These are phyloP conservation scores for Dalechampia spathulata DNA, from an alignment of 441 rosid species.

Conservation along the genomic window DNA sequence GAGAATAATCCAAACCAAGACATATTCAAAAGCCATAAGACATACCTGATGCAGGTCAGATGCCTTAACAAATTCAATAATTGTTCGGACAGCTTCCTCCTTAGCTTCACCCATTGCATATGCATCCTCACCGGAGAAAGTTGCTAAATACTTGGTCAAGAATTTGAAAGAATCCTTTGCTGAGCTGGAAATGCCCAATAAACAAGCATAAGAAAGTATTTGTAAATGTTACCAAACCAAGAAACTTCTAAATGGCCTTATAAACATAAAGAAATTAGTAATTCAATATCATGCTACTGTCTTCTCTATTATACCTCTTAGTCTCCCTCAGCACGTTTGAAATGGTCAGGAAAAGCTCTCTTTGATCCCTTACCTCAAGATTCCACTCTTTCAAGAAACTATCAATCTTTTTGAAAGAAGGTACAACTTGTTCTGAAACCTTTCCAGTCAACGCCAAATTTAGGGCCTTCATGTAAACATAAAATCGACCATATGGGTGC, in stretches of 20 bases:
- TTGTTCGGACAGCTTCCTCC: conserved; percentile 77
- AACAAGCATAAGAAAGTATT: not conserved
- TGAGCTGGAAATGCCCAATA: conserved; percentile 43
- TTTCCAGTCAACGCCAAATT: conserved; percentile 68
- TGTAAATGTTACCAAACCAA: not conserved
- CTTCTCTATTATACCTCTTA: conserved; percentile 50
- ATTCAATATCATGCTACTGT: not conserved
- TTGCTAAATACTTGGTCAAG: conserved; percentile 79
- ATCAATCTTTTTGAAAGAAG: conserved; percentile 76
- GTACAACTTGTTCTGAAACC: conserved; percentile 60
- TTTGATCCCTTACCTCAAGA: conserved; percentile 66
- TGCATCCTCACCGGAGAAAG: conserved; percentile 77
- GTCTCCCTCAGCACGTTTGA: conserved; percentile 70
- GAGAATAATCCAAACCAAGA: not conserved
- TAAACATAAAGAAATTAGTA: not conserved
- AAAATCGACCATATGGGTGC: conserved; percentile 58
- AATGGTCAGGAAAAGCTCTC: conserved; percentile 71
- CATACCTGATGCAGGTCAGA: conserved; percentile 85
- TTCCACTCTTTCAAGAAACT: conserved; percentile 95
- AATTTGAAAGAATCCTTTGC: conserved; percentile 67
- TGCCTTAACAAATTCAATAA: conserved; percentile 83
- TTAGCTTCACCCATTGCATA: conserved; percentile 62
- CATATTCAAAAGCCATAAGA: not conserved
- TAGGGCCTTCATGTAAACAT: conserved; percentile 81
- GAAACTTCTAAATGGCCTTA: not conserved